Percentiles rank a stretch among this genome's conserved stretches.
phyloP scores from a whole-genome alignment of 768 basidiomycete genomes.

The Royoungia palumana region DNA sequence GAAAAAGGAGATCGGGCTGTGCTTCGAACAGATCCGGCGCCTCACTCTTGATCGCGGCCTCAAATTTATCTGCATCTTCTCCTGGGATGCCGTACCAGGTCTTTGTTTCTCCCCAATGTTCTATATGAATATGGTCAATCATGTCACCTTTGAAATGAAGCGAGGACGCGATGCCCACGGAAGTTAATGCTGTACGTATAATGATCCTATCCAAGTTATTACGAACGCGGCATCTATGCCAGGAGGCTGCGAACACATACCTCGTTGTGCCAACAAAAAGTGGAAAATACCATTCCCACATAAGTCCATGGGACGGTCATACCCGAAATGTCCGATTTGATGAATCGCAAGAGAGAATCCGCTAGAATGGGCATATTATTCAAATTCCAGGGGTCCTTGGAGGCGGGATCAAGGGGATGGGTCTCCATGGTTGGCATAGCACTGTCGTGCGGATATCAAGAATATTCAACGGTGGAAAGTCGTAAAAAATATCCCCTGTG shows the following conservation, averaged over 20 bases:
- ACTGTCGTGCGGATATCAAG: constrained; percentile 38
- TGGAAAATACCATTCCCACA: constrained; percentile 98
- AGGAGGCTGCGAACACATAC: constrained; percentile 38
- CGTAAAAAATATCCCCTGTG: constrained; percentile 6
- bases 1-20: constrained; percentile 95
- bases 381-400: constrained; percentile 94
- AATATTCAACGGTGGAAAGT: constrained; percentile 30
- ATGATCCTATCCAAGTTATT: constrained; percentile 65
- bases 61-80: constrained; percentile 93
- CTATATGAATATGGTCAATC: constrained; percentile 41
- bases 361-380: constrained; percentile 94
- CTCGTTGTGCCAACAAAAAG: constrained; percentile 99
- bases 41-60: constrained; percentile 90
- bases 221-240: constrained; percentile 21
- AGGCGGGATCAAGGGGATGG: constrained; percentile 81
- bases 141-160: constrained; percentile 19
- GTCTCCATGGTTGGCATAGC: constrained; percentile 96
- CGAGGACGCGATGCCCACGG: constrained; percentile 51
- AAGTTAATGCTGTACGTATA: constrained; percentile 96
- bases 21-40: constrained; percentile 98
- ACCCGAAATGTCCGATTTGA: constrained; percentile 98
- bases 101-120: constrained; percentile 99
- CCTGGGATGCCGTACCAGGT: constrained; percentile 99
- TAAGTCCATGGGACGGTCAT: constrained; percentile 99
- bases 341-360: constrained; percentile 91